These are phyloP conservation scores for Aspergillus biplanus DNA, from an alignment of 495 filamentous ascomycete genomes.

Conservation along the genomic window DNA sequence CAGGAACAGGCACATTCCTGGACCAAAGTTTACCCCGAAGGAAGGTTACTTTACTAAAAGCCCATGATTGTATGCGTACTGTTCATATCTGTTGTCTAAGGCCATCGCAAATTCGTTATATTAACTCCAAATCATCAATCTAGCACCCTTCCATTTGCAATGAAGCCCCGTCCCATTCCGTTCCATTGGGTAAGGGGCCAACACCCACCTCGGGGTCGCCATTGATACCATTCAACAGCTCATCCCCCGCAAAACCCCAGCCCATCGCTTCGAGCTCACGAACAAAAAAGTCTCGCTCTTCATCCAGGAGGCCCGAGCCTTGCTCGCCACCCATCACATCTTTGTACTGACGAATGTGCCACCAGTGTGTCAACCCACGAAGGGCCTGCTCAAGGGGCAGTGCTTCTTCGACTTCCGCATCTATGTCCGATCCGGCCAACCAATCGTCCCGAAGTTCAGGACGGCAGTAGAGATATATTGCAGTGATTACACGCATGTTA, in stretches of 20 bases:
- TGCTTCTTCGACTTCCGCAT: constrained; percentile 90
- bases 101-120: not conserved
- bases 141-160: constrained; percentile 50
- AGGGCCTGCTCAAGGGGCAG: constrained; percentile 88
- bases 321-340: constrained; percentile 77
- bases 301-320: constrained; percentile 58
- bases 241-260: constrained; percentile 50
- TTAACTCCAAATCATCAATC: not conserved
- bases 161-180: constrained; percentile 50
- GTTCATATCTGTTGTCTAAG: too few species aligned
- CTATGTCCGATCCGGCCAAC: constrained; percentile 87
- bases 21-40: not conserved
- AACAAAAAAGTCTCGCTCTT: constrained; percentile 88
- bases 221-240: constrained; percentile 34
- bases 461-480: constrained; percentile 88
- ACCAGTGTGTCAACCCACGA: constrained; percentile 87
- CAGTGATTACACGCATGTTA: constrained; percentile 98
- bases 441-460: constrained; percentile 95
- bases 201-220: constrained; percentile 53
- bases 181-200: constrained; percentile 40
- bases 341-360: constrained; percentile 80
- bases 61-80: too few species aligned
- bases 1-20: not conserved
- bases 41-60: too few species aligned
- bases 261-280: constrained; percentile 87